phyloP scores from a whole-genome alignment of 179 eudicot species.

The Heliamphora pulchella region DNA sequence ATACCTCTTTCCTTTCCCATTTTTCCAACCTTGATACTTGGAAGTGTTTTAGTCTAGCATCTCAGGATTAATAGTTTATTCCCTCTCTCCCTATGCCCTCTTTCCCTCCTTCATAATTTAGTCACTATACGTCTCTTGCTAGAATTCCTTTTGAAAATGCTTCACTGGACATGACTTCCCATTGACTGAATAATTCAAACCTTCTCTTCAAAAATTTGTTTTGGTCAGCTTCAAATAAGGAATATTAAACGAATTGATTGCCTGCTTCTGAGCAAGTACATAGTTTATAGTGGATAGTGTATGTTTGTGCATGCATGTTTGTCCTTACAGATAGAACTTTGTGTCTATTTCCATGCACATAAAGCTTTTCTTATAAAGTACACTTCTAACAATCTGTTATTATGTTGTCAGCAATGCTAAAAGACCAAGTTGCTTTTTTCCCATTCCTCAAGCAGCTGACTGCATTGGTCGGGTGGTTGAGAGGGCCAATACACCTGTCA shows the following conservation, averaged over 20 bases:
- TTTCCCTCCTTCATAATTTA: neutral
- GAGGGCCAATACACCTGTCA: constrained; percentile 69
- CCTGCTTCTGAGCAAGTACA: constrained; percentile 8
- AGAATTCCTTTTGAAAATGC: neutral
- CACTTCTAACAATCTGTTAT: constrained; percentile 1
- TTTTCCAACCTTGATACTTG: neutral
- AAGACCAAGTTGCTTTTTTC: constrained; percentile 82
- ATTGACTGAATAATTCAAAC: neutral
- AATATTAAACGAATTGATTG: neutral
- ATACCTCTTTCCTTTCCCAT: constrained; percentile 19
- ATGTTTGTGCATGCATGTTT: neutral
- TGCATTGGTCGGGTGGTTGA: constrained; percentile 73
- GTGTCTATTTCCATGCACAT: neutral
- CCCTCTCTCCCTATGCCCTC: neutral
- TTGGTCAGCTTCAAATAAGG: neutral
- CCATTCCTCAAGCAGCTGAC: constrained; percentile 93
- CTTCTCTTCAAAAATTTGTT: neutral
- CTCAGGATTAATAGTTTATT: neutral
- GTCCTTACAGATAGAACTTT: neutral
- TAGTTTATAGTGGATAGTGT: neutral
- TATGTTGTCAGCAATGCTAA: constrained; percentile 69
- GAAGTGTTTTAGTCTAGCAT: neutral
- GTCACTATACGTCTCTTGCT: neutral
- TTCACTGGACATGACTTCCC: neutral
- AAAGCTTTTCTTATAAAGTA: neutral